Percentiles rank a stretch among this genome's conserved stretches.
Conservation (phyloP, 352 stramenopile genomes). For the Globisporangium carolinianum region DNA sequence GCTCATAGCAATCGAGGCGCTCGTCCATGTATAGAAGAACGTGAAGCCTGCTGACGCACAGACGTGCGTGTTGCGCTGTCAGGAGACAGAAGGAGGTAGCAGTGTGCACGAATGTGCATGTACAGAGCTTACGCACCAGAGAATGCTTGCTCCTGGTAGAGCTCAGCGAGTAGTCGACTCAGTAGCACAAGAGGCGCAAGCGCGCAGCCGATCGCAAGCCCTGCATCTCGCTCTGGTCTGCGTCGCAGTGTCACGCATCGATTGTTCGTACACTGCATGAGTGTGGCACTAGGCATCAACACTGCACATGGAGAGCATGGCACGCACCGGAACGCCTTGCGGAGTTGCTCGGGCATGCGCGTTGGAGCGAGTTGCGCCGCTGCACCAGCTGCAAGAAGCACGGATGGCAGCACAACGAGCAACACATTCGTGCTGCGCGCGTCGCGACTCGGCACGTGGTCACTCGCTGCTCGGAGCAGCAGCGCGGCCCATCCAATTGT, state of each 20-base stretch:
- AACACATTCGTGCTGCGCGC: neutral
- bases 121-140: conserved; percentile 14
- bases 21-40: conserved; percentile 53
- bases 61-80: neutral
- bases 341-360: conserved; percentile 4
- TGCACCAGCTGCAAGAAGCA: neutral
- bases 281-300: neutral
- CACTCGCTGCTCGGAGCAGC: neutral
- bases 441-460: no score
- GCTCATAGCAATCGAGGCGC: conserved; percentile 38
- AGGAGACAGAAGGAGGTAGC: neutral
- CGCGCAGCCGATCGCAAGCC: conserved; percentile 51
- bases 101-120: neutral
- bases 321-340: conserved; percentile 7
- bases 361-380: conserved; percentile 1
- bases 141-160: conserved; percentile 17
- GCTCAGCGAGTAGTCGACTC: conserved; percentile 38
- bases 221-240: conserved; percentile 49
- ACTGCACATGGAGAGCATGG: neutral
- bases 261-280: neutral
- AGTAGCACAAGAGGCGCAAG: conserved; percentile 51
- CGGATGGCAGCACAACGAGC: neutral
- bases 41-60: conserved; percentile 19
- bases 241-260: neutral
- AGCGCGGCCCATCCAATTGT: conserved; percentile 1